Conservation (phyloP, 1,284 basidiomycete species). For the Leccinum fuscescens region DNA sequence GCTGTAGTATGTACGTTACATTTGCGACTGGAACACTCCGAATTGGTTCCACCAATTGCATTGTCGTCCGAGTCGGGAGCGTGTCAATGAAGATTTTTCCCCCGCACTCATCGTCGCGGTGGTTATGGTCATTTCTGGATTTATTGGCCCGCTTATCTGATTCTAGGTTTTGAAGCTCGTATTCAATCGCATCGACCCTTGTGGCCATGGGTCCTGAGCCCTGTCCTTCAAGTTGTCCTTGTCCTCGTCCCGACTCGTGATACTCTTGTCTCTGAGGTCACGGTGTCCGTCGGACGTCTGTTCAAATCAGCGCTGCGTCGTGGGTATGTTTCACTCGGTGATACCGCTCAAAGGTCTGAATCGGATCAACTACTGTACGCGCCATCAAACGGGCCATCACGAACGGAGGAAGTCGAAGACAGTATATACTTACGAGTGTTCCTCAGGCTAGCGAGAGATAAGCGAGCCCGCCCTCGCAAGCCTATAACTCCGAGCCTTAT, state of each 20-base stretch:
- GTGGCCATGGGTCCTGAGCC: no score
- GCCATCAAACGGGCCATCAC: background rate
- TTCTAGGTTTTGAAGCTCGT: background rate
- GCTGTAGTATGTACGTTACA: background rate
- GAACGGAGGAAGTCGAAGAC: background rate
- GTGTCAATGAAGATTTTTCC: background rate
- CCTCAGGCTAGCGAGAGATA: background rate
- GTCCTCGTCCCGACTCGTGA: no score
- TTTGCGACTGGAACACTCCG: background rate
- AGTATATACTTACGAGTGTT: background rate
- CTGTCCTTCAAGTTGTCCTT: no score
- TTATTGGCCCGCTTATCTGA: background rate
- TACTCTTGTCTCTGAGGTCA: background rate
- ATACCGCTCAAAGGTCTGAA: background rate
- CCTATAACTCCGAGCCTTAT: background rate
- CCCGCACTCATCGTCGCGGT: background rate
- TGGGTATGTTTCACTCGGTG: background rate
- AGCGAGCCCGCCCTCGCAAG: background rate
- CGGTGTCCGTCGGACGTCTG: background rate
- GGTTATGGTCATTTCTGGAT: background rate
- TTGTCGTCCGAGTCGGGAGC: background rate
- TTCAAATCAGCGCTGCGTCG: background rate
- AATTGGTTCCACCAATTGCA: background rate
- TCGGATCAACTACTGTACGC: background rate
- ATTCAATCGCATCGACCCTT: background rate